phyloP scores from a whole-genome alignment of 768 basidiomycete species.

The Crassisporium funariophilum region DNA sequence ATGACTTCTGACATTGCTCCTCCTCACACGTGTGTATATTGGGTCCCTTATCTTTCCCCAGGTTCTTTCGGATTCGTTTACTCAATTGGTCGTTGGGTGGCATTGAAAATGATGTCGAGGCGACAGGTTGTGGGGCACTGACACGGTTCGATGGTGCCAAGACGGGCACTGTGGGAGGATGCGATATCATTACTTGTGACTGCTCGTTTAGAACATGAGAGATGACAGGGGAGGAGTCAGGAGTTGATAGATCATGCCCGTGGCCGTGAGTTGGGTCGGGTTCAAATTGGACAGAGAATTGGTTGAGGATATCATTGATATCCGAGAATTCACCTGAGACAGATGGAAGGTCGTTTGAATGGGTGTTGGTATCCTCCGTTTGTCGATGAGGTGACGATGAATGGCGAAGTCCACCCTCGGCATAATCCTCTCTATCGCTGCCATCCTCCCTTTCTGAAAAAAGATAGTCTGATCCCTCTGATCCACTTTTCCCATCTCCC shows the following conservation, averaged over 20 bases:
- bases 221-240: conserved; percentile 51
- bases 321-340: conserved; percentile 66
- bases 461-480: conserved; percentile 57
- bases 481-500: conserved; percentile 38
- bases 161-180: conserved; percentile 26
- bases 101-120: conserved; percentile 52
- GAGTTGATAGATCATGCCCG: conserved; percentile 42
- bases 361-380: conserved; percentile 29
- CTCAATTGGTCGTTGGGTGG: conserved; percentile 23
- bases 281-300: conserved; percentile 72
- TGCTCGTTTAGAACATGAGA: conserved; percentile 42
- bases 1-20: conserved; percentile 76
- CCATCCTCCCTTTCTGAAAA: conserved; percentile 52
- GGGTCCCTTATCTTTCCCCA: conserved; percentile 47
- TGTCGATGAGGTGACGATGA: conserved; percentile 37
- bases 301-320: conserved; percentile 75
- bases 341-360: conserved; percentile 46
- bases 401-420: conserved; percentile 27
- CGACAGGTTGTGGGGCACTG: conserved; percentile 38
- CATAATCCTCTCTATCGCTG: conserved; percentile 42
- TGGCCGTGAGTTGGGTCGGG: conserved; percentile 48
- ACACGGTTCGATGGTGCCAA: conserved; percentile 40
- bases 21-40: conserved; percentile 68
- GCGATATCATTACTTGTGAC: conserved; percentile 25
- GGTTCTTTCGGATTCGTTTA: conserved; percentile 40